A percentile compares a stretch with the other conserved stretches of the same genome.
These are phyloP conservation scores for Apophysomyces elegans DNA, from an alignment of 371 early-diverging fungal genomes.

Conservation along the genomic window DNA sequence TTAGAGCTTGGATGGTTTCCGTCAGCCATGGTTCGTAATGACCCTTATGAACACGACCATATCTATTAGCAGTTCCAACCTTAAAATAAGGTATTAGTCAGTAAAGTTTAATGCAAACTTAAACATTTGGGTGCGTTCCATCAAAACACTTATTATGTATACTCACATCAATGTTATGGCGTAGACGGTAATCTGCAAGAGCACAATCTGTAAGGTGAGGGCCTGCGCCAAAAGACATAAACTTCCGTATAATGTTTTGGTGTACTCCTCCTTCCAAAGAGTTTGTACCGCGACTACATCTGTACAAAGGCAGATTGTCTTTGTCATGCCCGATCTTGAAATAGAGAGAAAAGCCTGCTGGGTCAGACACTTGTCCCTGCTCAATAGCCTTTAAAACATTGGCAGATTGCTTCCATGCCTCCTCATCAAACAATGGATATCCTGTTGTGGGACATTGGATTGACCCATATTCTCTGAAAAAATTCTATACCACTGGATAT, in stretches of 20 bases:
- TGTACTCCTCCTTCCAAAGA: background rate
- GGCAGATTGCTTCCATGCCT: background rate
- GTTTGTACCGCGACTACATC: conserved; percentile 1
- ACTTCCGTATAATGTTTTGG: background rate
- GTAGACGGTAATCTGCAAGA: background rate
- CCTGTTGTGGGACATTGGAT: background rate
- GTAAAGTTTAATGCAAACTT: background rate
- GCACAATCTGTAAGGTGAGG: background rate
- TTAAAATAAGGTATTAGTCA: background rate
- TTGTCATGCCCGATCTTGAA: conserved; percentile 2
- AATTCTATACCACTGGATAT: background rate
- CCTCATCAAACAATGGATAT: background rate
- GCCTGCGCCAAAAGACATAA: background rate
- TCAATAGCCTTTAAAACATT: background rate
- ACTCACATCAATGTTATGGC: background rate
- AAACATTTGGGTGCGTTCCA: too few relatives aligned
- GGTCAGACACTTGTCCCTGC: background rate
- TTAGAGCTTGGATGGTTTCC: background rate
- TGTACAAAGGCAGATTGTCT: background rate
- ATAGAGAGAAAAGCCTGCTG: background rate
- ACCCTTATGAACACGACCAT: background rate
- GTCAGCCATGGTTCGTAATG: background rate
- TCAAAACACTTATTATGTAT: background rate
- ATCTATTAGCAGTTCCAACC: background rate
- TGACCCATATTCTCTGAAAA: background rate